A percentile compares a stretch with the other conserved stretches of the same genome.
Conservation (phyloP, 2,329 filamentous ascomycete genomes). For the Sporothrix phasma region DNA sequence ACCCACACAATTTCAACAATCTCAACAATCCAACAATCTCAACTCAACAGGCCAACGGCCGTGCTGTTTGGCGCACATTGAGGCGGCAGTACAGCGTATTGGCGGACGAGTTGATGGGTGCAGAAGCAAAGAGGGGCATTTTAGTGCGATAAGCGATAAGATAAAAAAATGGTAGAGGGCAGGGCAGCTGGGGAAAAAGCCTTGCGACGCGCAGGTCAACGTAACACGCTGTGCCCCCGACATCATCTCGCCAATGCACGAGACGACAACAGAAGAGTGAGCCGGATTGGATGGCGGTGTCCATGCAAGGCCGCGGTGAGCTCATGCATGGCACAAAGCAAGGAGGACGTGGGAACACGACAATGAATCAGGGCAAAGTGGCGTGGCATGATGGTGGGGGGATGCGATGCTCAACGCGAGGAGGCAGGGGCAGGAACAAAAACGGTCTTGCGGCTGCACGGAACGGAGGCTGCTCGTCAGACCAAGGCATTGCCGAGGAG, state of each 20-base stretch:
- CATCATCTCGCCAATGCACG: not conserved
- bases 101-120: not conserved
- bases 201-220: constrained; percentile 7
- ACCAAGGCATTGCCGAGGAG: not conserved
- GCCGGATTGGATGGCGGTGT: too few relatives aligned
- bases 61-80: too few relatives aligned
- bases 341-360: not conserved
- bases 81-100: not conserved
- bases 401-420: not conserved
- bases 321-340: too few relatives aligned
- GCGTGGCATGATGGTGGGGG: not conserved
- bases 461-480: not conserved
- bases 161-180: constrained; percentile 9
- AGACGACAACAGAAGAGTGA: not conserved
- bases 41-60: too few relatives aligned
- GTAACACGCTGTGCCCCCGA: not conserved
- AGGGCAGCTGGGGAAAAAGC: constrained; percentile 16
- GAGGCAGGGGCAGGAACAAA: too few relatives aligned
- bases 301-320: too few relatives aligned
- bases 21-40: too few relatives aligned
- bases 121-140: constrained; percentile 5
- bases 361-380: not conserved
- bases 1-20: too few relatives aligned
- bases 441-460: not conserved
- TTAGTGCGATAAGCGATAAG: constrained; percentile 16